phyloP scores from a whole-genome alignment of 305 asterid species.

The Withania somnifera region DNA sequence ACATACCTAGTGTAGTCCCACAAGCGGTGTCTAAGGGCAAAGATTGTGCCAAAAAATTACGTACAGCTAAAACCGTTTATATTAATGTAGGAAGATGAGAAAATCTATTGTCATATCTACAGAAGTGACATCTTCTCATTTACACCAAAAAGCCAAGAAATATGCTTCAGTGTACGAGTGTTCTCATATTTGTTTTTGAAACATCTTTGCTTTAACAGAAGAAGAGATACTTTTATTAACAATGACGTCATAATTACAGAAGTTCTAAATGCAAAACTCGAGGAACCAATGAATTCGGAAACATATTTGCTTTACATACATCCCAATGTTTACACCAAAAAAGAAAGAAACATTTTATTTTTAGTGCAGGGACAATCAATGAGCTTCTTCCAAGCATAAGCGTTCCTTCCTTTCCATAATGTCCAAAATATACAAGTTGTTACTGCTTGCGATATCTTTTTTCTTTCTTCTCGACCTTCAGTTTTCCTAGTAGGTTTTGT shows the following conservation, averaged over 20 bases:
- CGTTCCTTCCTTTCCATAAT: no score
- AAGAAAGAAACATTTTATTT: background rate
- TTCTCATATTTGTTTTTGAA: background rate
- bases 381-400: no score
- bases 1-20: no score
- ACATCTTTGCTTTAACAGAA: background rate
- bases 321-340: background rate
- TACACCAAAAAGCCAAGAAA: background rate
- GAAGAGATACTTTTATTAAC: background rate
- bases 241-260: background rate
- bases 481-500: no score
- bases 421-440: no score
- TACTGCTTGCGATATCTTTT: no score
- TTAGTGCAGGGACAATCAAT: background rate
- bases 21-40: no score
- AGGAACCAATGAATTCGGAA: background rate
- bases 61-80: background rate
- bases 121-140: background rate
- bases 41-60: background rate
- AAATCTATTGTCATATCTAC: background rate
- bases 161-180: background rate
- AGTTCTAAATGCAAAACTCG: background rate
- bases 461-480: no score
- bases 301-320: background rate
- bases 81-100: background rate